phyloP scores from a whole-genome alignment of 371 early-diverging fungal species.

The Smittium culicis region DNA sequence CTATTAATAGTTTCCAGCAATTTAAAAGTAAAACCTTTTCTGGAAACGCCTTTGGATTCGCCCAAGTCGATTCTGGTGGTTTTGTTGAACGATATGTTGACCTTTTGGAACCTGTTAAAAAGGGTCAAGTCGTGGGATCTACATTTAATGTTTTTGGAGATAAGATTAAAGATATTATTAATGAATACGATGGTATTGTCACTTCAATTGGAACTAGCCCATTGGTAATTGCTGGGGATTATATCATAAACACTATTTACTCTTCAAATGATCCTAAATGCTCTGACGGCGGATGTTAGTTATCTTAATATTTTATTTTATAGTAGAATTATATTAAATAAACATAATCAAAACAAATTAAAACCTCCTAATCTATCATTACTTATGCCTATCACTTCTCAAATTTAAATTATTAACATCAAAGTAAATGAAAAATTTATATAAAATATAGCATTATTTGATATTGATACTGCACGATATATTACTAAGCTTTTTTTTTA shows the following conservation, averaged over 20 bases:
- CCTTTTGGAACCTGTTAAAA: background rate
- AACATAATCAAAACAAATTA: too few species aligned
- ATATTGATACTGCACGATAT: too few species aligned
- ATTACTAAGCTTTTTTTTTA: too few species aligned
- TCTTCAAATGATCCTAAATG: background rate
- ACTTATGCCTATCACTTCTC: too few species aligned
- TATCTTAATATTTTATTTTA: too few species aligned
- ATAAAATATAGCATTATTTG: too few species aligned
- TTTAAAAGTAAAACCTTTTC: background rate
- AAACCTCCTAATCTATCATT: too few species aligned
- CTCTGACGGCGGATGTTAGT: background rate
- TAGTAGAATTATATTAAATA: too few species aligned
- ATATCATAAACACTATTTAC: background rate
- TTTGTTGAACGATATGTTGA: slow-evolving; percentile 2
- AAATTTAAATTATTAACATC: too few species aligned
- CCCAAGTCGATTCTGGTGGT: background rate
- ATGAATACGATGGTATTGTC: background rate
- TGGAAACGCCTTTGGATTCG: background rate
- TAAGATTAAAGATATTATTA: background rate
- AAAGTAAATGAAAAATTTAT: too few species aligned
- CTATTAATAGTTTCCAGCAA: background rate
- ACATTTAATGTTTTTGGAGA: background rate
- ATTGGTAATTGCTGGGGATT: background rate
- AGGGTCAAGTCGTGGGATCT: background rate
- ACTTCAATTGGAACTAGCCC: background rate